A percentile compares a stretch with the other conserved stretches of the same genome.
Conservation (phyloP, 2,329 filamentous ascomycete genomes). For the Trichoderma endophyticum region DNA sequence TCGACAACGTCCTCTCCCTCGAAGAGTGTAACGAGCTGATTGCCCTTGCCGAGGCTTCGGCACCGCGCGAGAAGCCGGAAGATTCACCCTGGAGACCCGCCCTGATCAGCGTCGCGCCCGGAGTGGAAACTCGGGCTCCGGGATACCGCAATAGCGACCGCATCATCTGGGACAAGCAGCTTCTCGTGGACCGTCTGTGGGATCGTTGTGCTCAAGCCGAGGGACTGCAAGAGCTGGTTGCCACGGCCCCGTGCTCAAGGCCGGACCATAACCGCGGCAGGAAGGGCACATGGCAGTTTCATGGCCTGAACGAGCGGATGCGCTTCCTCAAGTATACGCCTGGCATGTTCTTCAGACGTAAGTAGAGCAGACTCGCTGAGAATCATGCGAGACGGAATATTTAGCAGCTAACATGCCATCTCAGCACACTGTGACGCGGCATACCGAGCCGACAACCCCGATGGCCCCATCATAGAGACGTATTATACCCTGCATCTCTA, state of each 20-base stretch:
- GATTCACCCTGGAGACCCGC: slow-evolving; percentile 61
- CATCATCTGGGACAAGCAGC: slow-evolving; percentile 69
- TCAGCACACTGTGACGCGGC: slow-evolving; percentile 66
- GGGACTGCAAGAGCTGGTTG: slow-evolving; percentile 41
- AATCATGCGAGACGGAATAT: neutral
- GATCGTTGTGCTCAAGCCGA: slow-evolving; percentile 48
- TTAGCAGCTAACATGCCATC: neutral
- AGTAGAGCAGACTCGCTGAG: slow-evolving; percentile 18
- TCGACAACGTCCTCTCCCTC: slow-evolving; percentile 55
- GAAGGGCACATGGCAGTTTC: slow-evolving; percentile 40
- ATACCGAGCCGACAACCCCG: slow-evolving; percentile 40
- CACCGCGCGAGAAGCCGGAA: slow-evolving; percentile 28
- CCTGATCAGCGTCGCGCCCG: slow-evolving; percentile 63
- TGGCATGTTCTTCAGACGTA: slow-evolving; percentile 68
- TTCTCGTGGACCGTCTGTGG: slow-evolving; percentile 62
- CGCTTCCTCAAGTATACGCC: slow-evolving; percentile 69
- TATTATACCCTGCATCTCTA: slow-evolving; percentile 56
- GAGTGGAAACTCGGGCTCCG: slow-evolving; percentile 51
- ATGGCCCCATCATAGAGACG: slow-evolving; percentile 48
- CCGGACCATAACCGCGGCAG: slow-evolving; percentile 24
- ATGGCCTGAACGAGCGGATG: slow-evolving; percentile 67
- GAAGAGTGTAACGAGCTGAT: slow-evolving; percentile 59
- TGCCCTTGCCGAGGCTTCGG: slow-evolving; percentile 50
- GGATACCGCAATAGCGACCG: slow-evolving; percentile 68
- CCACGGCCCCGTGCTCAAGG: slow-evolving; percentile 27